Conservation (phyloP, 768 basidiomycete genomes). For the Punctularia strigosozonata region DNA sequence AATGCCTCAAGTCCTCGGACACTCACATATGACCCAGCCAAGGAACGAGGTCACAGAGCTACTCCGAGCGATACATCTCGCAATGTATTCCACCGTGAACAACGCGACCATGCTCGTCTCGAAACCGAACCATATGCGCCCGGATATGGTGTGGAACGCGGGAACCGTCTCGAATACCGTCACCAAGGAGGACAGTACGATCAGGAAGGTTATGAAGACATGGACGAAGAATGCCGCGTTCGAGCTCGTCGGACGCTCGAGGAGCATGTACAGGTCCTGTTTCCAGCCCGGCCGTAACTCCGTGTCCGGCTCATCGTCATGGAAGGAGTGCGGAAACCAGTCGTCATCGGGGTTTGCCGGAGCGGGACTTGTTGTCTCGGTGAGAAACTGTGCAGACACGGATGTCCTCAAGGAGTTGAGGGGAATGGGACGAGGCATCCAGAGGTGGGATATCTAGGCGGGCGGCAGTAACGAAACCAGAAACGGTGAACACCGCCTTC, state of each 20-base stretch:
- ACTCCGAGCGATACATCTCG: conserved; percentile 67
- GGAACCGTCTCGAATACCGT: conserved; percentile 77
- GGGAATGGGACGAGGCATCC: background rate
- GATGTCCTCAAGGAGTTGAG: background rate
- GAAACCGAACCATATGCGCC: conserved; percentile 73
- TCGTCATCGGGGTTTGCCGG: conserved; percentile 24
- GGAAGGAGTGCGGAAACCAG: conserved; percentile 23
- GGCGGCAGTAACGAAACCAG: no score
- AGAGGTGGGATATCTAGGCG: no score
- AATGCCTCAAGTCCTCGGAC: no score
- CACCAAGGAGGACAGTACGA: conserved; percentile 62
- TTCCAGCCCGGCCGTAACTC: conserved; percentile 41
- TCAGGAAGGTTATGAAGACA: conserved; percentile 55
- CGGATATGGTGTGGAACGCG: conserved; percentile 56
- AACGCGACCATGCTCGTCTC: conserved; percentile 77
- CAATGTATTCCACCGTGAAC: conserved; percentile 79
- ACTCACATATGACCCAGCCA: conserved; percentile 60
- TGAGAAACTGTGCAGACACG: conserved; percentile 24
- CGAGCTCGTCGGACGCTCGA: conserved; percentile 75
- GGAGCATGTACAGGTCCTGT: conserved; percentile 50
- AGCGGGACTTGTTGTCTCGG: conserved; percentile 24
- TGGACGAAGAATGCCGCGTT: conserved; percentile 68
- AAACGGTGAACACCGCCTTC: no score
- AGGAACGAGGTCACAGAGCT: conserved; percentile 46
- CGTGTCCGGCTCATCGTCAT: conserved; percentile 22